Evolutionary conservation across 148 eudicot species (phyloP).

Genomic region (Polygonum aviculare): DNA sequence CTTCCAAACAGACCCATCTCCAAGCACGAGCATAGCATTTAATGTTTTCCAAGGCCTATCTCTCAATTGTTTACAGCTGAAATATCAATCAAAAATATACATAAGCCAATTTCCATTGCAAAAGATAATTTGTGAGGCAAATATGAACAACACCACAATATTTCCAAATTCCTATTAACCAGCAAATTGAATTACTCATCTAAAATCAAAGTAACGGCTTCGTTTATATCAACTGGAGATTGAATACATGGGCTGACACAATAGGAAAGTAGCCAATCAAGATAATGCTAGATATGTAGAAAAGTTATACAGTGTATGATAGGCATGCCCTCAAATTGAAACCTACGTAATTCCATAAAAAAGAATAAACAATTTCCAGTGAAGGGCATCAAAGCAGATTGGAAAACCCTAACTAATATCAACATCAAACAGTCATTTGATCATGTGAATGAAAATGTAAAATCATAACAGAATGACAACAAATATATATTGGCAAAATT

Average conservation of each 20-base stretch:
- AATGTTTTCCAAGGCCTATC: too few relatives aligned
- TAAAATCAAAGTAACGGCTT: too few relatives aligned
- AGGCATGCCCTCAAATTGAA: not conserved
- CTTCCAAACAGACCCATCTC: too few relatives aligned
- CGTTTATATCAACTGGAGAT: not conserved
- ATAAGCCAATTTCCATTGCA: too few relatives aligned
- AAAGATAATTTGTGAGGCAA: too few relatives aligned
- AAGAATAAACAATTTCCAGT: not conserved
- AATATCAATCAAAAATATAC: too few relatives aligned
- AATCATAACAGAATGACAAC: not conserved
- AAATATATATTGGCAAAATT: not conserved
- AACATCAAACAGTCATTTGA: not conserved
- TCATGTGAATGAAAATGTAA: not conserved
- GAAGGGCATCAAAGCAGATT: not conserved
- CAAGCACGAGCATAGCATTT: too few relatives aligned
- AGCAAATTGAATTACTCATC: too few relatives aligned
- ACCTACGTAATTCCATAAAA: not conserved
- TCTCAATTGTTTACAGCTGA: too few relatives aligned
- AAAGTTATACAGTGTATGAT: not conserved
- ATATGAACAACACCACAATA: too few relatives aligned
- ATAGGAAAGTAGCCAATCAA: not conserved
- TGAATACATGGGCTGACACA: not conserved
- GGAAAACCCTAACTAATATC: not conserved
- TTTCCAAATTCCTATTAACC: too few relatives aligned
- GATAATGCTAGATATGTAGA: not conserved